Evolutionary conservation across 2,329 filamentous ascomycete genomes (phyloP).

Genomic region (Fusarium tupiense): DNA sequence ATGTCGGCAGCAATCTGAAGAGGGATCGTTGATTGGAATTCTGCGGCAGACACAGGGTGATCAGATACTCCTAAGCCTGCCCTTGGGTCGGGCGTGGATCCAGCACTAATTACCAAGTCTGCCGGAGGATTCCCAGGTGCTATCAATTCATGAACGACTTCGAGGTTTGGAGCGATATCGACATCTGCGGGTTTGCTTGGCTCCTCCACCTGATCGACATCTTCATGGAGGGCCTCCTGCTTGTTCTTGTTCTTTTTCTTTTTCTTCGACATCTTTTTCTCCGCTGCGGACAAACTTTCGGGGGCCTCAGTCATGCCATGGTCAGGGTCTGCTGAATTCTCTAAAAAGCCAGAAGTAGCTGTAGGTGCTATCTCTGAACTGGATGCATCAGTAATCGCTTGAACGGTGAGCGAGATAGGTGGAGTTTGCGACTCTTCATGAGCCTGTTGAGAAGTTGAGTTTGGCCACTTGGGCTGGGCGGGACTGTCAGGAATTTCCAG

Average conservation of each 20-base stretch:
- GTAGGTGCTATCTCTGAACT: neutral
- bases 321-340: neutral
- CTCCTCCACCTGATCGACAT: neutral
- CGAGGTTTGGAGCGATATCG: neutral
- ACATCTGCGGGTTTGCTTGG: neutral
- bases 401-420: neutral
- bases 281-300: neutral
- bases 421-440: neutral
- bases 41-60: neutral
- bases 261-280: conserved; percentile 14
- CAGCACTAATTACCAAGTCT: neutral
- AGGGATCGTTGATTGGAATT: neutral
- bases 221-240: neutral
- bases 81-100: neutral
- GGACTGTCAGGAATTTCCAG: neutral
- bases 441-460: neutral
- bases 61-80: neutral
- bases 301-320: neutral
- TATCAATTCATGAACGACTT: neutral
- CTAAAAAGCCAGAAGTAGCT: neutral
- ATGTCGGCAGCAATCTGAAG: neutral
- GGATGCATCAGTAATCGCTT: neutral
- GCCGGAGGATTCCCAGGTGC: neutral
- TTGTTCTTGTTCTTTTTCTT: conserved; percentile 5
- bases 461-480: neutral